Evolutionary conservation across 495 filamentous ascomycete species (phyloP), one percentile per base, ranked within the genome.

Genomic region (Daldinia childiae): DNA sequence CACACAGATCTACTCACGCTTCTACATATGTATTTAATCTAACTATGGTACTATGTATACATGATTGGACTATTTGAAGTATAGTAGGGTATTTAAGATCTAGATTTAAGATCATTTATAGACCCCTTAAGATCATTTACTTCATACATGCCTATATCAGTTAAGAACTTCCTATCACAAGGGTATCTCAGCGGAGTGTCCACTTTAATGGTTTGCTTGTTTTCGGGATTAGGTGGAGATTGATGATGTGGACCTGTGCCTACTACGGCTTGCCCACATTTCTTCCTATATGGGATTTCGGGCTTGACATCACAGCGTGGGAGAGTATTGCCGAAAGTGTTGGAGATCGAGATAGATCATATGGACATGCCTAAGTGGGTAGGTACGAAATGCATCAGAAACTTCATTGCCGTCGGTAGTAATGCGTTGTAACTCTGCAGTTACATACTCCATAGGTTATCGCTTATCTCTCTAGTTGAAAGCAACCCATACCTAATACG

Each of bases 1-100:
- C 66, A 69, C 60, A 54, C 17, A 36, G 26, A 29, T 54, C 30
- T 58, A n/a, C 41, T 4, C 24, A 21, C 43, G 19, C 43, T 12
- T 12, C 26, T n/a, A n/a, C n/a, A n/a, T n/a, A n/a, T n/a, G n/a
- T n/a, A n/a, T n/a, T n/a, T n/a, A n/a, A n/a, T n/a, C n/a, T n/a
- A n/a, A n/a, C n/a, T n/a, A n/a, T n/a, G n/a, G n/a, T n/a, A n/a
- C n/a, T 26, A 26, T 26, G 24, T 26, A 3, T 26, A 26, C 6
- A 32, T 32, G 6, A 6, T 32, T 32, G 29, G 29, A 32, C 43
- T 48, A 2, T 36, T 14, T 12, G 12, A 36, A 17, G 41, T 17
- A 43, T 19, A 19, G 4, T 45, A 45, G n/a, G n/a, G 17, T 19
- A 1, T 48, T 48, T 24, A 24, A 48, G 19, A 24, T 21, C 3